Percentiles rank a stretch among this genome's conserved stretches.
Conservation (phyloP, 495 filamentous ascomycete species). For the Penicillium paradoxum region DNA sequence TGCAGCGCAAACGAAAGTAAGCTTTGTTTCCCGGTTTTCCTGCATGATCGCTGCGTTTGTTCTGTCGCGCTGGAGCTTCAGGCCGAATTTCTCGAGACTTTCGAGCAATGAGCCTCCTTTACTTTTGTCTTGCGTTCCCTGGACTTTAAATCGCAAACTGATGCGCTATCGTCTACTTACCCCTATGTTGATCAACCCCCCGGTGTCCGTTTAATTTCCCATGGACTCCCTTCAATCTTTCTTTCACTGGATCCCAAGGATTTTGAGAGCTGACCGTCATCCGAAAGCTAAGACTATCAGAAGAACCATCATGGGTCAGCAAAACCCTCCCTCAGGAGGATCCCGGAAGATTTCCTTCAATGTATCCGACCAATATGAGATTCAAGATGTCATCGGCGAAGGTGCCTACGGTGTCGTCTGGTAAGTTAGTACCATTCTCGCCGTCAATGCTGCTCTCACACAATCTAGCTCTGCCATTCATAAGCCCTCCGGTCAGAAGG, state of each 20-base stretch:
- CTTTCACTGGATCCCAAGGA: conserved; percentile 1
- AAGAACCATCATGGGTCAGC: conserved; percentile 42
- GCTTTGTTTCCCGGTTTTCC: conserved; percentile 4
- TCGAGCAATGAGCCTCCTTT: conserved; percentile 1
- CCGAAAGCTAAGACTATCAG: not conserved
- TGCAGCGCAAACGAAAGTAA: conserved; percentile 20
- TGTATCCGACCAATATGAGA: conserved; percentile 98
- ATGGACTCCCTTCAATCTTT: not conserved
- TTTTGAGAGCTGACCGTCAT: not conserved
- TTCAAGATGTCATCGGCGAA: conserved; percentile 98
- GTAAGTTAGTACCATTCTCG: conserved; percentile 49
- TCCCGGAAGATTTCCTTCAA: conserved; percentile 99
- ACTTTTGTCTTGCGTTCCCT: not conserved
- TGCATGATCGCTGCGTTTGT: conserved; percentile 2
- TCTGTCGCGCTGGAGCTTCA: not conserved
- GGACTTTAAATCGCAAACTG: not conserved
- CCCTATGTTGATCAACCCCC: not conserved
- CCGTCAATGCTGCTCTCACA: conserved; percentile 16
- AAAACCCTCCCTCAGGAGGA: conserved; percentile 42
- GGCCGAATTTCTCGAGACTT: not conserved
- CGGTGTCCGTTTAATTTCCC: not conserved
- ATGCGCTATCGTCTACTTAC: not conserved
- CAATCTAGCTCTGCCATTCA: conserved; percentile 85
- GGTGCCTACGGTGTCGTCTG: conserved; percentile 99
- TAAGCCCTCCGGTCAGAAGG: conserved; percentile 97